Evolutionary conservation across 768 basidiomycete species (phyloP).

Genomic region (Auricularia cornea): DNA sequence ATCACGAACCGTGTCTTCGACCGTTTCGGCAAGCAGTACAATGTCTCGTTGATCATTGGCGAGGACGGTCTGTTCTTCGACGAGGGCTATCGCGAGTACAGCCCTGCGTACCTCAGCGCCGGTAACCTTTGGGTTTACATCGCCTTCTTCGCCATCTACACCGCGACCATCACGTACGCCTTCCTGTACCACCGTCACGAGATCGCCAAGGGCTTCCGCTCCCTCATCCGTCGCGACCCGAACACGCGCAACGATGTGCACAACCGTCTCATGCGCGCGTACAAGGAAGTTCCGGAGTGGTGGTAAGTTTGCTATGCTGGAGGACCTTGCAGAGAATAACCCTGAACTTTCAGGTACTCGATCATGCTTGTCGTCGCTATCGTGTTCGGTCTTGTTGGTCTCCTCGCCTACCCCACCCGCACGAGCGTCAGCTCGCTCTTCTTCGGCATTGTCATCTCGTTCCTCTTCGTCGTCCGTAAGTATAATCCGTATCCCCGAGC

Average conservation of each 20-base stretch:
- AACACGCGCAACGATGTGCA: slow-evolving; percentile 18
- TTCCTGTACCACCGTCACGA: slow-evolving; percentile 21
- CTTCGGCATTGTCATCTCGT: slow-evolving; percentile 6
- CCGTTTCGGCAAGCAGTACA: slow-evolving; percentile 63
- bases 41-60: slow-evolving; percentile 50
- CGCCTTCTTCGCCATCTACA: slow-evolving; percentile 20
- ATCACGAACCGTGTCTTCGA: slow-evolving; percentile 42
- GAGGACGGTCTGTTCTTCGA: slow-evolving; percentile 30
- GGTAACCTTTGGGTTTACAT: slow-evolving; percentile 10
- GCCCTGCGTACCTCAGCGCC: slow-evolving; percentile 21
- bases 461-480: slow-evolving; percentile 18
- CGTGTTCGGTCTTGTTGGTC: slow-evolving; percentile 12
- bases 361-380: slow-evolving; percentile 15
- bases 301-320: slow-evolving; percentile 28
- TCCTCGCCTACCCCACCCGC: slow-evolving; percentile 18
- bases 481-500: slow-evolving; percentile 17
- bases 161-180: slow-evolving; percentile 16
- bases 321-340: slow-evolving; percentile 4
- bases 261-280: slow-evolving; percentile 13
- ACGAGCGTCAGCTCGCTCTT: slow-evolving; percentile 16
- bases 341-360: slow-evolving; percentile 14
- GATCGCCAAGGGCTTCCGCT: slow-evolving; percentile 9
- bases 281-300: slow-evolving; percentile 15
- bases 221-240: slow-evolving; percentile 27
- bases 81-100: slow-evolving; percentile 11